Evolutionary conservation across 2,329 filamentous ascomycete genomes (phyloP).

Genomic region (Fusarium stilboides): DNA sequence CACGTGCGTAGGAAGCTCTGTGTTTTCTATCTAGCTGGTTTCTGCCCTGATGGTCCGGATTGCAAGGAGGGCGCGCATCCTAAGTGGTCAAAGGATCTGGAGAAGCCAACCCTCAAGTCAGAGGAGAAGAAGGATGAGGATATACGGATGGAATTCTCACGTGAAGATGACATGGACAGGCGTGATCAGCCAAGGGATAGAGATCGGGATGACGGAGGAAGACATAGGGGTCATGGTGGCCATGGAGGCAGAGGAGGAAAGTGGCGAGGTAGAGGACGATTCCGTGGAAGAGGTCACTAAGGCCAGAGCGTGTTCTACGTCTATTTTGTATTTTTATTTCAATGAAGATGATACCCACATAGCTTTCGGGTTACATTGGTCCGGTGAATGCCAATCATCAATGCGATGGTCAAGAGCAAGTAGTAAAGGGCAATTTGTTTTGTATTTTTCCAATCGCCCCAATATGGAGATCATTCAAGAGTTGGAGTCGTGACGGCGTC

Average conservation of each 20-base stretch:
- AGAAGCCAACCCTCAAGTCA: conserved; percentile 80
- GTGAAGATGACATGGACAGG: conserved; percentile 58
- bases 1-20: conserved; percentile 89
- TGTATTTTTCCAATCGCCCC: conserved; percentile 21
- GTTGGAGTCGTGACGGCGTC: conserved; percentile 52
- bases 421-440: conserved; percentile 17
- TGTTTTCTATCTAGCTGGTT: conserved; percentile 89
- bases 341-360: conserved; percentile 38
- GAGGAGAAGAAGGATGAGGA: conserved; percentile 73
- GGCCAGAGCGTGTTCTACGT: not conserved
- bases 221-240: conserved; percentile 52
- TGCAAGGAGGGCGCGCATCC: conserved; percentile 89
- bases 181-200: conserved; percentile 55
- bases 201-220: conserved; percentile 49
- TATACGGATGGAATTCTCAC: conserved; percentile 50
- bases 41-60: conserved; percentile 85
- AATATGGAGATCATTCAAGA: conserved; percentile 36
- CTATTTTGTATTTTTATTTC: conserved; percentile 28
- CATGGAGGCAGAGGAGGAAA: conserved; percentile 55
- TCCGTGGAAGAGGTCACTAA: conserved; percentile 55
- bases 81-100: conserved; percentile 82
- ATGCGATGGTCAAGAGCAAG: conserved; percentile 9
- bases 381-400: not conserved
- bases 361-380: not conserved
- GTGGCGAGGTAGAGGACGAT: conserved; percentile 58